Percentiles rank a stretch among this genome's conserved stretches.
Conservation (phyloP, 805 yeast genomes). For the Candida nitratophila region DNA sequence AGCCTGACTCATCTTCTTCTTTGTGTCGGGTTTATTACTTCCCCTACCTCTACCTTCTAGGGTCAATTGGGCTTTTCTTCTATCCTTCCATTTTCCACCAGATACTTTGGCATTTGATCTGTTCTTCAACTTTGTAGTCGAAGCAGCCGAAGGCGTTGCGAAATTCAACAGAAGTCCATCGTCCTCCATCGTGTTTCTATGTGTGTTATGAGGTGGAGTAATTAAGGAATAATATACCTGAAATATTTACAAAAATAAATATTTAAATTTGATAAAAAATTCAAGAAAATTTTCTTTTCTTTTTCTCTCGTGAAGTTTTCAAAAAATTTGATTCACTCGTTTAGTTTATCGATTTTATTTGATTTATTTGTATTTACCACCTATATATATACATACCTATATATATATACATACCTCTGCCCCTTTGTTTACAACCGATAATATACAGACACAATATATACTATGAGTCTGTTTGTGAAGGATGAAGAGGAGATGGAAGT, state of each 20-base stretch:
- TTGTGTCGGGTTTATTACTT: not conserved
- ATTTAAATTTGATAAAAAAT: not conserved
- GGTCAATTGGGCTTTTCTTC: slow-evolving; percentile 53
- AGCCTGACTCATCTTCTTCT: slow-evolving; percentile 1
- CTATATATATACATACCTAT: no score
- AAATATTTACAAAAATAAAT: not conserved
- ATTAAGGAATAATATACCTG: no score
- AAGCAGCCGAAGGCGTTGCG: slow-evolving; percentile 30
- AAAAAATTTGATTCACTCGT: no score
- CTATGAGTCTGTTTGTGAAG: slow-evolving; percentile 10
- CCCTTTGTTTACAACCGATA: no score
- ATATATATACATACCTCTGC: no score
- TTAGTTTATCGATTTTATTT: no score
- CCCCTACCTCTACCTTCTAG: slow-evolving; percentile 36
- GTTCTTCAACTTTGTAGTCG: slow-evolving; percentile 12
- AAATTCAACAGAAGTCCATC: slow-evolving; percentile 77
- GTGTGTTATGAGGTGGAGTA: no score
- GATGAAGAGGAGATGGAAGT: slow-evolving; percentile 10
- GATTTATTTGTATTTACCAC: no score
- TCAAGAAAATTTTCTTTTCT: not conserved
- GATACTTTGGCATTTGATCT: slow-evolving; percentile 32
- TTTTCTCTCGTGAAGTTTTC: not conserved
- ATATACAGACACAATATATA: no score
- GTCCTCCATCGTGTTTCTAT: slow-evolving; percentile 40
- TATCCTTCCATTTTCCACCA: slow-evolving; percentile 81